Evolutionary conservation across 306 rosid species (phyloP).

Genomic region (Vigna trinervia): DNA sequence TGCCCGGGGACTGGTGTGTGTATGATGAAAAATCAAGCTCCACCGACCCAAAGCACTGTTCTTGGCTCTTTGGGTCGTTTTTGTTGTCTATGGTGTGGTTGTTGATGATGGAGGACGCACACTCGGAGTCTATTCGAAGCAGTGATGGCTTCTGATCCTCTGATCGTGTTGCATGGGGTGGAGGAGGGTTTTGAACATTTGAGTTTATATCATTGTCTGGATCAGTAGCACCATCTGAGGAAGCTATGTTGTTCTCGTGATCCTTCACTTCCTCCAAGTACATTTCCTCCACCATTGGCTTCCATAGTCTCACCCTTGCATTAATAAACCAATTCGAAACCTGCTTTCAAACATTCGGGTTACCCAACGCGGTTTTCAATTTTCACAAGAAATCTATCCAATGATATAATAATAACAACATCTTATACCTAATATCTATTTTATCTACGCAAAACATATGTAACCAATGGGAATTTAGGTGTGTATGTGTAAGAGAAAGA

Average conservation of each 20-base stretch:
- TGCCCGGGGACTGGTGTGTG: slow-evolving; percentile 47
- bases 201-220: slow-evolving; percentile 43
- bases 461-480: not conserved
- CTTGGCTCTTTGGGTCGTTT: slow-evolving; percentile 46
- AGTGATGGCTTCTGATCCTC: slow-evolving; percentile 72
- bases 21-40: slow-evolving; percentile 80
- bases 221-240: slow-evolving; percentile 56
- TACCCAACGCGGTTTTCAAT: slow-evolving; percentile 25
- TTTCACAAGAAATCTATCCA: slow-evolving; percentile 30
- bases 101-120: slow-evolving; percentile 69
- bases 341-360: slow-evolving; percentile 48
- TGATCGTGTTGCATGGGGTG: slow-evolving; percentile 9
- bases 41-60: slow-evolving; percentile 56
- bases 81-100: slow-evolving; percentile 48
- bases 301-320: slow-evolving; percentile 97
- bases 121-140: slow-evolving; percentile 66
- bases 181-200: slow-evolving; percentile 27
- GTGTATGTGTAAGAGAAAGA: not conserved
- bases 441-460: not conserved
- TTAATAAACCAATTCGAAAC: slow-evolving; percentile 98
- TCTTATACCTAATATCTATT: slow-evolving; percentile 16
- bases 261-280: slow-evolving; percentile 82
- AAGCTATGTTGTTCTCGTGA: slow-evolving; percentile 51
- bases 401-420: not conserved
- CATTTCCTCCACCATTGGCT: slow-evolving; percentile 99